These are phyloP conservation scores for Coemansia sp. DNA, from an alignment of 192 early-diverging fungal species.

Conservation along the genomic window DNA sequence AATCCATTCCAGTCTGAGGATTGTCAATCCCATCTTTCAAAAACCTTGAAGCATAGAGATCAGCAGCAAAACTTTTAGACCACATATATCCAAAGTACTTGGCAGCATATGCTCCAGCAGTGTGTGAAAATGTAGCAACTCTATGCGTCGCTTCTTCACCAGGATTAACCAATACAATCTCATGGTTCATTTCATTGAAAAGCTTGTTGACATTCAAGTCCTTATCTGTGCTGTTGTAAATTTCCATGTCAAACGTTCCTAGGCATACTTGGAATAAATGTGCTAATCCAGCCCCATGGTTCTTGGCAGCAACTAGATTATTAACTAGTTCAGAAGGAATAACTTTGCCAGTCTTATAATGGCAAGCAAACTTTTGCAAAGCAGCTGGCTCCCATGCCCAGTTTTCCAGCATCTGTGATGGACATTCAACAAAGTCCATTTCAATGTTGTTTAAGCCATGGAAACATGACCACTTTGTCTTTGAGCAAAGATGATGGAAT, in stretches of 20 bases:
- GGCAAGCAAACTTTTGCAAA: conserved; percentile 58
- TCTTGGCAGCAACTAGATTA: conserved; percentile 66
- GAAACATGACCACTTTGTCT: conserved; percentile 72
- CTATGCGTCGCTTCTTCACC: conserved; percentile 52
- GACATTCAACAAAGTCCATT: conserved; percentile 86
- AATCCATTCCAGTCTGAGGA: conserved; percentile 15
- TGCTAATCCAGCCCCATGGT: conserved; percentile 69
- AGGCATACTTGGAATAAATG: conserved; percentile 78
- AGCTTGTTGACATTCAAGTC: conserved; percentile 35
- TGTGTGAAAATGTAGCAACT: conserved; percentile 59
- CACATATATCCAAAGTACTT: conserved; percentile 78
- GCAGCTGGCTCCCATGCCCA: conserved; percentile 67
- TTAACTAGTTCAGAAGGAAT: conserved; percentile 70
- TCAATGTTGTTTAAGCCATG: no score
- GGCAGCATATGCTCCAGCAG: conserved; percentile 73
- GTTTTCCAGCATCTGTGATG: conserved; percentile 88
- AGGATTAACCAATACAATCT: conserved; percentile 37
- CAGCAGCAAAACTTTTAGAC: conserved; percentile 76
- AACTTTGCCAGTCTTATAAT: conserved; percentile 69
- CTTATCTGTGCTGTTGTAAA: conserved; percentile 64
- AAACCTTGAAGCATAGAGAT: conserved; percentile 77
- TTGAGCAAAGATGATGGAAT: conserved; percentile 66
- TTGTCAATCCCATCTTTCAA: conserved; percentile 56
- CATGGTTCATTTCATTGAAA: conserved; percentile 49
- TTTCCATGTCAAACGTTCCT: conserved; percentile 69